Percentiles rank a stretch among this genome's conserved stretches.
phyloP scores from a whole-genome alignment of 441 rosid genomes.

The Brassica hybrid region DNA sequence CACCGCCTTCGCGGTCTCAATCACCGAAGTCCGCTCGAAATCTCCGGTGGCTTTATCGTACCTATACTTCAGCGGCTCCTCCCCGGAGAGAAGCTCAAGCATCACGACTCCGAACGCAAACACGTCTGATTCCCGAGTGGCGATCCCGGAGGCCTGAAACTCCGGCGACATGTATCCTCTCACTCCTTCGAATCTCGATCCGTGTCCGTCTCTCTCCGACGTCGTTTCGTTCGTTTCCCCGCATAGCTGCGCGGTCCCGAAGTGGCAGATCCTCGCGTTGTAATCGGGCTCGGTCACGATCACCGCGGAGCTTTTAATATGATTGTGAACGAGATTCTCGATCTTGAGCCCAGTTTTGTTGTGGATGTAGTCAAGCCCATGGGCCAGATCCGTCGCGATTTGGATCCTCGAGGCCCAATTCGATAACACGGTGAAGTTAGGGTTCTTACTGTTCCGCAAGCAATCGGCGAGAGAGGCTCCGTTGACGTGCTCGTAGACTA shows the following conservation, averaged over 20 bases:
- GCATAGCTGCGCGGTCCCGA: constrained; percentile 78
- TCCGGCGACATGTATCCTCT: constrained; percentile 91
- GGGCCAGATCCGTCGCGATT: constrained; percentile 79
- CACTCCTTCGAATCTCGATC: constrained; percentile 60
- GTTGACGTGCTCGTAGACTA: constrained; percentile 66
- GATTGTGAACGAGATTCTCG: constrained; percentile 69
- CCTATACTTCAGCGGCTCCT: constrained; percentile 70
- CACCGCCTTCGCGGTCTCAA: constrained; percentile 60
- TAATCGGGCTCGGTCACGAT: constrained; percentile 71
- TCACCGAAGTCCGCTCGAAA: constrained; percentile 58
- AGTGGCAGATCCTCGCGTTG: constrained; percentile 73
- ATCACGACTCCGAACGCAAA: constrained; percentile 79
- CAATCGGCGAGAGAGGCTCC: constrained; percentile 74
- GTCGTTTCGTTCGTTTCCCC: constrained; percentile 57
- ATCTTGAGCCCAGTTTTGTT: constrained; percentile 70
- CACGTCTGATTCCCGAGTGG: constrained; percentile 75
- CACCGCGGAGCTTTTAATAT: constrained; percentile 66
- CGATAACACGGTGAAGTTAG: constrained; percentile 68
- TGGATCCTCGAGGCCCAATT: constrained; percentile 82
- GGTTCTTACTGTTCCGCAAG: constrained; percentile 61
- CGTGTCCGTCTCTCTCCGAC: not conserved
- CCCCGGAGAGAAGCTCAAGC: constrained; percentile 73
- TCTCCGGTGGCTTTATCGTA: constrained; percentile 52
- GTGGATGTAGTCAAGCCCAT: constrained; percentile 85
- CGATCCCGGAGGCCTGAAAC: constrained; percentile 53